A percentile compares a stretch with the other conserved stretches of the same genome.
phyloP scores from a whole-genome alignment of 2,329 filamentous ascomycete species.

The Penicillium glabrum region DNA sequence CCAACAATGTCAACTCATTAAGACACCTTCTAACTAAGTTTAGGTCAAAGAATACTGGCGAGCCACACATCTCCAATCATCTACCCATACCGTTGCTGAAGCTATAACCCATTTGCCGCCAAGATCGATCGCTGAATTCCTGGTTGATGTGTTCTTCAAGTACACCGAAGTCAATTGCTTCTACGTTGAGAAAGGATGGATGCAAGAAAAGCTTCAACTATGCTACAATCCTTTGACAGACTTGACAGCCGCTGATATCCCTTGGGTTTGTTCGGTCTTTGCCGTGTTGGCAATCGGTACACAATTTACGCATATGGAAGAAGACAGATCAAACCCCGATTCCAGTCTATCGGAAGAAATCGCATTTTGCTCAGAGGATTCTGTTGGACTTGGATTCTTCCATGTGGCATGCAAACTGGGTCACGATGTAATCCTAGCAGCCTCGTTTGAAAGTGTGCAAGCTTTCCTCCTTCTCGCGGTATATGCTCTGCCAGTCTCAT shows the following conservation, averaged over 20 bases:
- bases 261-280: slow-evolving; percentile 39
- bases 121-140: slow-evolving; percentile 40
- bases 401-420: slow-evolving; percentile 54
- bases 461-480: slow-evolving; percentile 57
- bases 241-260: slow-evolving; percentile 36
- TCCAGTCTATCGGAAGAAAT: slow-evolving; percentile 25
- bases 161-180: slow-evolving; percentile 42
- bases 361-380: slow-evolving; percentile 46
- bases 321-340: slow-evolving; percentile 23
- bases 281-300: slow-evolving; percentile 43
- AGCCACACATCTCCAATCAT: slow-evolving; percentile 39
- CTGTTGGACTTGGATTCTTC: slow-evolving; percentile 56
- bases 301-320: slow-evolving; percentile 44
- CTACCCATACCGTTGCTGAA: slow-evolving; percentile 31
- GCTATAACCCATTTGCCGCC: slow-evolving; percentile 39
- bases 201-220: slow-evolving; percentile 34
- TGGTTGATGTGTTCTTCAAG: slow-evolving; percentile 42
- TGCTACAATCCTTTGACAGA: slow-evolving; percentile 33
- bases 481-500: slow-evolving; percentile 55
- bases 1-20: not conserved
- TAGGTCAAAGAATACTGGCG: slow-evolving; percentile 42
- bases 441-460: slow-evolving; percentile 58
- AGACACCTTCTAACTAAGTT: not conserved
- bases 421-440: slow-evolving; percentile 56
- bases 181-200: slow-evolving; percentile 41